phyloP scores from a whole-genome alignment of 495 filamentous ascomycete species.

The Xylaria acuta region DNA sequence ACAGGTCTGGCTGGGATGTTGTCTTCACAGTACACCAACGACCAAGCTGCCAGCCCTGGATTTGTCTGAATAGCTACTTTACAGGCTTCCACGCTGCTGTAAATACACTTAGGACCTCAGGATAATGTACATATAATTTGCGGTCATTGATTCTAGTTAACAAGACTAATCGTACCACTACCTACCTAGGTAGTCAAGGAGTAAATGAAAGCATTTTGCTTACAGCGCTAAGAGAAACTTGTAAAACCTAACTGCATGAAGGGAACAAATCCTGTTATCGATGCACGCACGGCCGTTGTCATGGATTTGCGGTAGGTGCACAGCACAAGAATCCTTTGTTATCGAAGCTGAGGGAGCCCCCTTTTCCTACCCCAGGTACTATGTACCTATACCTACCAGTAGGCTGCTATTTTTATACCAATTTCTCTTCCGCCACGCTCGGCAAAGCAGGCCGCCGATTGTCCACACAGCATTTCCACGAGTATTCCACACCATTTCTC shows the following conservation, averaged over 20 bases:
- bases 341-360: slow-evolving; percentile 1
- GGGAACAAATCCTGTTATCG: background rate
- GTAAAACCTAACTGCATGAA: slow-evolving; percentile 3
- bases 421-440: background rate
- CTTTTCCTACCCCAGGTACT: background rate
- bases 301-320: background rate
- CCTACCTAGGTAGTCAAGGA: background rate
- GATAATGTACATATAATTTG: background rate
- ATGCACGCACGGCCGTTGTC: background rate
- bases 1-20: background rate
- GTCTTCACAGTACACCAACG: no score
- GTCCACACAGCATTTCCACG: background rate
- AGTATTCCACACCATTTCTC: background rate
- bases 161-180: background rate
- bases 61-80: background rate
- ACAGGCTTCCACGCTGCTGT: background rate
- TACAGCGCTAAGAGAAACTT: background rate
- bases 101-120: no score
- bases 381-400: no score
- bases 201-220: background rate
- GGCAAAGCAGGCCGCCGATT: background rate
- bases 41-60: no score
- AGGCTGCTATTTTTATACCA: slow-evolving; percentile 22
- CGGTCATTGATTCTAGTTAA: background rate
- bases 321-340: background rate